Percentiles rank a stretch among this genome's conserved stretches.
Conservation (phyloP, 2,329 filamentous ascomycete genomes). For the Ophiostoma quercus region DNA sequence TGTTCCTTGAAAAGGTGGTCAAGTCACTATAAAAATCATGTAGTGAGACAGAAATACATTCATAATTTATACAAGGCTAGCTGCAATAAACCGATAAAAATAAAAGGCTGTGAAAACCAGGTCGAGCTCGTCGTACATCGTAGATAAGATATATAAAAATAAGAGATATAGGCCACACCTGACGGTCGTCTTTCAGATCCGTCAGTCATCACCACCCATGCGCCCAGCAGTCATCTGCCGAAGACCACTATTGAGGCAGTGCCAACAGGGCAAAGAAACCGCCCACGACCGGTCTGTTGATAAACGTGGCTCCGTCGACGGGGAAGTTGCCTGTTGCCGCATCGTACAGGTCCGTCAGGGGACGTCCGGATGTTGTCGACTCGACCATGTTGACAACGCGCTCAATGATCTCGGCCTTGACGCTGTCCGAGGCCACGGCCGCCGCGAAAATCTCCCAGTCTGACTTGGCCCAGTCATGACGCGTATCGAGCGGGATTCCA, state of each 20-base stretch:
- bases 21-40: neutral
- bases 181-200: neutral
- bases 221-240: neutral
- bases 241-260: slow-evolving; percentile 36
- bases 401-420: slow-evolving; percentile 60
- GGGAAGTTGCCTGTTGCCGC: slow-evolving; percentile 64
- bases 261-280: slow-evolving; percentile 76
- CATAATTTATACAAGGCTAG: neutral
- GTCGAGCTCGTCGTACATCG: neutral
- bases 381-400: slow-evolving; percentile 70
- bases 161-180: slow-evolving; percentile 4
- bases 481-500: slow-evolving; percentile 75
- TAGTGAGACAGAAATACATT: neutral
- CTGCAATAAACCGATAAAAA: neutral
- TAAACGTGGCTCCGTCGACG: slow-evolving; percentile 55
- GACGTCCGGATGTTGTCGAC: slow-evolving; percentile 62
- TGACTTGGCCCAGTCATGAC: slow-evolving; percentile 76
- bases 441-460: slow-evolving; percentile 86
- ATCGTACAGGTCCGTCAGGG: slow-evolving; percentile 74
- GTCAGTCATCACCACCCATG: neutral
- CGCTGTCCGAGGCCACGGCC: slow-evolving; percentile 60
- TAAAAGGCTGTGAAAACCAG: neutral
- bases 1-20: neutral
- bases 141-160: slow-evolving; percentile 4
- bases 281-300: slow-evolving; percentile 72